Evolutionary conservation across 192 early-diverging fungal species (phyloP).

Genomic region (Bifiguratus adelaidae): DNA sequence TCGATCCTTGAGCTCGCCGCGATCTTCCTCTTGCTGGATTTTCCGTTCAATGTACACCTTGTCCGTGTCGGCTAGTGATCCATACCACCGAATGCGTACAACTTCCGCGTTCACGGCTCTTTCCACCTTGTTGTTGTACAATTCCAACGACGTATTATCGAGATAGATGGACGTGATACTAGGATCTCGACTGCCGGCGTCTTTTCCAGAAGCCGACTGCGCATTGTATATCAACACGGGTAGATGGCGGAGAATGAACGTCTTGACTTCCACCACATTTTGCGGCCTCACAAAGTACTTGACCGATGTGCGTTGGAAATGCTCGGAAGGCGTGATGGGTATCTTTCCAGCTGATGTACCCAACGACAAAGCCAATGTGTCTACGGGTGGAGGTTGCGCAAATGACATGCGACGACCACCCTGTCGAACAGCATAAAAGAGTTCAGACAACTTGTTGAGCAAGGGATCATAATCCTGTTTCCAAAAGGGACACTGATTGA

Average conservation of each 20-base stretch:
- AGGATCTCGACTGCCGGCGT: conserved; percentile 33
- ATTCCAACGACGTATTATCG: conserved; percentile 85
- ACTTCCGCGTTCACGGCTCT: conserved; percentile 85
- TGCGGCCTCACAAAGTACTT: conserved; percentile 98
- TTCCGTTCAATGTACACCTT: conserved; percentile 21
- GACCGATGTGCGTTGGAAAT: conserved; percentile 72
- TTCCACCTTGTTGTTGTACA: conserved; percentile 85
- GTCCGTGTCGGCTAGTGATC: conserved; percentile 25
- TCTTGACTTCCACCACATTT: conserved; percentile 93
- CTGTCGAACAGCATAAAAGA: conserved; percentile 54
- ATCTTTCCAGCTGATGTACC: conserved; percentile 15
- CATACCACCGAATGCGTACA: conserved; percentile 93
- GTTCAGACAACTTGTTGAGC: conserved; percentile 68
- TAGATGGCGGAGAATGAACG: conserved; percentile 80
- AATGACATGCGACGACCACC: conserved; percentile 6
- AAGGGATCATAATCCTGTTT: conserved; percentile 79
- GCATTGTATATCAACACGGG: conserved; percentile 78
- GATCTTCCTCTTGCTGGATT: conserved; percentile 48
- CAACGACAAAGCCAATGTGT: neutral
- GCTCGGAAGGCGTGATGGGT: conserved; percentile 13
- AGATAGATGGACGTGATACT: conserved; percentile 91
- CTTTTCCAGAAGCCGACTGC: neutral
- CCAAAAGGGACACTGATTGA: conserved; percentile 69
- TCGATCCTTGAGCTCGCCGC: conserved; percentile 85
- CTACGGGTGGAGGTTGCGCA: neutral